Percentiles rank a stretch among this genome's conserved stretches.
These are phyloP conservation scores for Pseudogymnoascus sp. DNA, from an alignment of 2,329 filamentous ascomycete species.

Conservation along the genomic window DNA sequence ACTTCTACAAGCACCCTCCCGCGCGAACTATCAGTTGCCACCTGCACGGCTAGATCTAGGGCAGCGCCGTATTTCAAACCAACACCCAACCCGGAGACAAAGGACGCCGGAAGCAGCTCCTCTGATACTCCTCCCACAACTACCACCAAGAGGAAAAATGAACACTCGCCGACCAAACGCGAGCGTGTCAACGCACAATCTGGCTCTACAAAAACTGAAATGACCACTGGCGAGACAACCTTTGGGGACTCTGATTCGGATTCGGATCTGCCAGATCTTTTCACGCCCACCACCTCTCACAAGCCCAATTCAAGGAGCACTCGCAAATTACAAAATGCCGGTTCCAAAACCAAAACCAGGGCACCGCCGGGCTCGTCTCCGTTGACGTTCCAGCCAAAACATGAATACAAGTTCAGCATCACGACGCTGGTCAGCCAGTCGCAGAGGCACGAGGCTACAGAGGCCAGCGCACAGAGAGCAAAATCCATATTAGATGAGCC, in stretches of 20 bases:
- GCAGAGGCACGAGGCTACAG: constrained; percentile 48
- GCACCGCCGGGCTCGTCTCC: constrained; percentile 38
- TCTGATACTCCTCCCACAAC: not conserved
- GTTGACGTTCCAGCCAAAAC: constrained; percentile 38
- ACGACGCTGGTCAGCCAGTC: constrained; percentile 52
- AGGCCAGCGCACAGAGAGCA: constrained; percentile 41
- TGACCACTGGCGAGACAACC: not conserved
- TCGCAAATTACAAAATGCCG: not conserved
- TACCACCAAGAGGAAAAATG: not conserved
- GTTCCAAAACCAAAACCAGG: constrained; percentile 35
- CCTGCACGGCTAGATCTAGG: not conserved
- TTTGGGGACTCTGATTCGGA: not conserved
- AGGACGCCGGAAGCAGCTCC: not conserved
- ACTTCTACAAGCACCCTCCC: not conserved
- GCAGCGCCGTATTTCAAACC: not conserved
- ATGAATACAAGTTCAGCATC: constrained; percentile 53
- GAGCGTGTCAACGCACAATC: not conserved
- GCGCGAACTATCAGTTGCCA: not conserved
- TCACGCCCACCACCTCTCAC: constrained; percentile 10
- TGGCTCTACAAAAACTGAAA: not conserved
- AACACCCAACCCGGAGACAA: not conserved
- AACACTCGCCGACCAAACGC: not conserved
- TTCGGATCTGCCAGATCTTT: constrained; percentile 12
- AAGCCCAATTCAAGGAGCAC: not conserved
- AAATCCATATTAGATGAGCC: constrained; percentile 29